phyloP scores from a whole-genome alignment of 2,329 filamentous ascomycete species.

The Claviceps pusilla region DNA sequence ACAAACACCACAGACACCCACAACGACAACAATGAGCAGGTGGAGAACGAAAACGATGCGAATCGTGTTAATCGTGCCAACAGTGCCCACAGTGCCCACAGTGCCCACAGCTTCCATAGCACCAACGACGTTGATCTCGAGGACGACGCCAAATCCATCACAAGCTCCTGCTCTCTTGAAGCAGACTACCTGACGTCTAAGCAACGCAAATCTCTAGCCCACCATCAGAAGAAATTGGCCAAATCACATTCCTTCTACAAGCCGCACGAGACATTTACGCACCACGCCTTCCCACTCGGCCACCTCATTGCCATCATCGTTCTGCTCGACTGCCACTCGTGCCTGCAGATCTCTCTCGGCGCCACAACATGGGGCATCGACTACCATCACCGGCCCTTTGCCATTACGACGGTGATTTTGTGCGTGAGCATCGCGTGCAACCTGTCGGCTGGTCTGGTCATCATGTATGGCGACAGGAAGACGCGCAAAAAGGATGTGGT shows the following conservation, averaged over 20 bases:
- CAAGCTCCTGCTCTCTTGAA: slow-evolving; percentile 26
- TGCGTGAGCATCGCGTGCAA: slow-evolving; percentile 66
- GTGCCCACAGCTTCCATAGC: neutral
- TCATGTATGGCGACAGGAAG: slow-evolving; percentile 58
- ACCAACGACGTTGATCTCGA: slow-evolving; percentile 7
- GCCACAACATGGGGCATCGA: slow-evolving; percentile 65
- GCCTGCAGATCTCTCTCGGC: slow-evolving; percentile 67
- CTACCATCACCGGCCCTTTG: slow-evolving; percentile 52
- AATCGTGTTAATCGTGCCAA: neutral
- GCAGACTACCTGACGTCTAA: slow-evolving; percentile 46
- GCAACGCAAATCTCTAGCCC: slow-evolving; percentile 55
- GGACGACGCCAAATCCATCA: slow-evolving; percentile 23
- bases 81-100: too few species aligned
- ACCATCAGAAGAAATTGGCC: slow-evolving; percentile 67
- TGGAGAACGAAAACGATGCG: too few species aligned
- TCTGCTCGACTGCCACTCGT: slow-evolving; percentile 63
- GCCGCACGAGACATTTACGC: slow-evolving; percentile 70
- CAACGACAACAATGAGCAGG: neutral
- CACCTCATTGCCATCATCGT: slow-evolving; percentile 65
- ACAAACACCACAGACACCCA: neutral
- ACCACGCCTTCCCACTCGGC: slow-evolving; percentile 61
- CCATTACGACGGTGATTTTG: slow-evolving; percentile 67
- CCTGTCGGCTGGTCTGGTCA: slow-evolving; percentile 60
- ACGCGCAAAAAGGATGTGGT: slow-evolving; percentile 78
- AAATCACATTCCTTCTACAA: slow-evolving; percentile 83